phyloP scores from a whole-genome alignment of 768 basidiomycete species.

The Mycena rosella region DNA sequence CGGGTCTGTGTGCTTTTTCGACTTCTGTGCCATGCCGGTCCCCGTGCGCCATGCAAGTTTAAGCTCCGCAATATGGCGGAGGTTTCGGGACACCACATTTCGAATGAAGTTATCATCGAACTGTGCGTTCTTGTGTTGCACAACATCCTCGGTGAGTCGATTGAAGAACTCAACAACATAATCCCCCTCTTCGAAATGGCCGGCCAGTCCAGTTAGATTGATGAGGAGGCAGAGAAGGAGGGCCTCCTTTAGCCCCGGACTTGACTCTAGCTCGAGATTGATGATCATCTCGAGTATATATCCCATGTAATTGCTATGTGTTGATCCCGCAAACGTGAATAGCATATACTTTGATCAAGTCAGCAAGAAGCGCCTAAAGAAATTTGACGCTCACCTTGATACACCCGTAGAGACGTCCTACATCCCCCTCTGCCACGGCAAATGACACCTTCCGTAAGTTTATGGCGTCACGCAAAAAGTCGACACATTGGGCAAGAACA shows the following conservation, averaged over 20 bases:
- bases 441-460: conserved; percentile 43
- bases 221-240: conserved; percentile 41
- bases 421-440: conserved; percentile 49
- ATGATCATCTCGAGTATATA: conserved; percentile 53
- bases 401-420: conserved; percentile 47
- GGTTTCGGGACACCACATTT: conserved; percentile 44
- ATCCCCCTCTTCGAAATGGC: conserved; percentile 34
- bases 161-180: too few relatives aligned
- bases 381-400: conserved; percentile 47
- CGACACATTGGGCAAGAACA: conserved; percentile 42
- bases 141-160: conserved; percentile 45
- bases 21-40: conserved; percentile 36
- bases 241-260: conserved; percentile 33
- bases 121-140: conserved; percentile 43
- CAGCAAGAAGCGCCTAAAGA: too few relatives aligned
- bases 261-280: too few relatives aligned
- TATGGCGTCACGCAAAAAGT: conserved; percentile 41
- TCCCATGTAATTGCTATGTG: conserved; percentile 47
- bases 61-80: conserved; percentile 46
- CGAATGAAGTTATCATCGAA: conserved; percentile 47
- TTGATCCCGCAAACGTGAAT: conserved; percentile 51
- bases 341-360: conserved; percentile 42
- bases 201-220: not conserved
- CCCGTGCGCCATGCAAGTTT: conserved; percentile 45
- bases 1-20: conserved; percentile 41